These are phyloP conservation scores for Helicostylum pulchrum DNA, from an alignment of 192 early-diverging fungal genomes.

Conservation along the genomic window DNA sequence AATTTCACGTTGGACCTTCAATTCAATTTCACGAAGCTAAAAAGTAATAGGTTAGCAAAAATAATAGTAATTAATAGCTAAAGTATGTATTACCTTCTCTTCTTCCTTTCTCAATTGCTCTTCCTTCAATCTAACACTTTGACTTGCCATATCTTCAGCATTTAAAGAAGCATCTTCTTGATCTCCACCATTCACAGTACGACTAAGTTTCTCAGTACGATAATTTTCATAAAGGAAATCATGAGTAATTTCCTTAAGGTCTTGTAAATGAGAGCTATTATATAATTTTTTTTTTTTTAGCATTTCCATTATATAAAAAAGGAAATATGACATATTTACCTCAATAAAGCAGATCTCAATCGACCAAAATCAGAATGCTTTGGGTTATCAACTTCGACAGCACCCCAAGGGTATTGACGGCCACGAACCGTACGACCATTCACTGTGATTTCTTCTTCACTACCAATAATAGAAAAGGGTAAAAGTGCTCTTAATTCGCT, in stretches of 20 bases:
- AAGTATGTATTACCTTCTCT: constrained; percentile 51
- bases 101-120: constrained; percentile 56
- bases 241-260: constrained; percentile 96
- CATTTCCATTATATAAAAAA: background rate
- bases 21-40: constrained; percentile 52
- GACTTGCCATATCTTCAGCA: constrained; percentile 36
- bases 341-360: constrained; percentile 84
- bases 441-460: constrained; percentile 83
- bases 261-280: constrained; percentile 91
- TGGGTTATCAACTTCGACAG: constrained; percentile 96
- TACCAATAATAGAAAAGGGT: constrained; percentile 95
- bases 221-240: constrained; percentile 94
- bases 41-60: constrained; percentile 5
- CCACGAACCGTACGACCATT: constrained; percentile 89
- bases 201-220: constrained; percentile 84
- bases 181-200: constrained; percentile 50
- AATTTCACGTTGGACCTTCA: constrained; percentile 54
- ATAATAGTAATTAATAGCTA: background rate
- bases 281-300: constrained; percentile 13
- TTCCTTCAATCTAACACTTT: constrained; percentile 46
- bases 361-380: constrained; percentile 96
- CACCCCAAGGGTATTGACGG: constrained; percentile 93
- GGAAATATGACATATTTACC: constrained; percentile 32
- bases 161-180: constrained; percentile 34
- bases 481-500: constrained; percentile 85